Conservation (phyloP, 1,139 yeast genomes). For the Chernovozyma aurita region DNA sequence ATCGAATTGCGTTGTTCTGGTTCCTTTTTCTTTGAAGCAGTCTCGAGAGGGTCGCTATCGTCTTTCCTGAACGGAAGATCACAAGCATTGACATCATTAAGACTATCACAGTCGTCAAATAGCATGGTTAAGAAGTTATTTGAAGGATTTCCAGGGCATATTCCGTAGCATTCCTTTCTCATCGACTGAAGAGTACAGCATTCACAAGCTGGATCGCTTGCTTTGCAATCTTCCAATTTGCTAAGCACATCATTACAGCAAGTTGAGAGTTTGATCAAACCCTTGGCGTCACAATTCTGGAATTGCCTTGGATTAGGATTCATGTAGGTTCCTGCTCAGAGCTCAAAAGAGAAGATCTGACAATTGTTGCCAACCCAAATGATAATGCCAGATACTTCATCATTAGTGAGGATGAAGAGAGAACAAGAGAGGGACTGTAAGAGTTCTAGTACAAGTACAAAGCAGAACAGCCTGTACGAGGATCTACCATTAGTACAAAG, state of each 20-base stretch:
- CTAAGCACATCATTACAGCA: slow-evolving; percentile 46
- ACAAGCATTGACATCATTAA: slow-evolving; percentile 49
- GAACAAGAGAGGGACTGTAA: no score
- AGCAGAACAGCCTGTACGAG: no score
- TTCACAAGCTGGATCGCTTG: slow-evolving; percentile 52
- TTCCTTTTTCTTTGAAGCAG: neutral
- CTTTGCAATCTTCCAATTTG: slow-evolving; percentile 44
- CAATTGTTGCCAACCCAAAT: neutral
- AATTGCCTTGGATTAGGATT: slow-evolving; percentile 44
- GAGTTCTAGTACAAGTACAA: no score
- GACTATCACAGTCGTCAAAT: slow-evolving; percentile 40
- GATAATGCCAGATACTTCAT: no score
- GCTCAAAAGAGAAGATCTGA: neutral
- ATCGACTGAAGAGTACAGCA: slow-evolving; percentile 52
- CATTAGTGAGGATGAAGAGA: no score
- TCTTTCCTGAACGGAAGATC: slow-evolving; percentile 44
- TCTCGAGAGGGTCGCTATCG: slow-evolving; percentile 12
- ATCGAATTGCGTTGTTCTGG: neutral
- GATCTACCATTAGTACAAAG: no score
- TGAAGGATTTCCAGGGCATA: slow-evolving; percentile 47
- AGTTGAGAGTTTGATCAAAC: slow-evolving; percentile 34
- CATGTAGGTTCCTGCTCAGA: slow-evolving; percentile 38
- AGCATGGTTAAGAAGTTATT: slow-evolving; percentile 44
- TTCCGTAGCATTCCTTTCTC: slow-evolving; percentile 39
- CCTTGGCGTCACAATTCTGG: slow-evolving; percentile 36